These are phyloP conservation scores for Myriosclerotinia duriaeana DNA, from an alignment of 2,329 filamentous ascomycete species.

Conservation along the genomic window DNA sequence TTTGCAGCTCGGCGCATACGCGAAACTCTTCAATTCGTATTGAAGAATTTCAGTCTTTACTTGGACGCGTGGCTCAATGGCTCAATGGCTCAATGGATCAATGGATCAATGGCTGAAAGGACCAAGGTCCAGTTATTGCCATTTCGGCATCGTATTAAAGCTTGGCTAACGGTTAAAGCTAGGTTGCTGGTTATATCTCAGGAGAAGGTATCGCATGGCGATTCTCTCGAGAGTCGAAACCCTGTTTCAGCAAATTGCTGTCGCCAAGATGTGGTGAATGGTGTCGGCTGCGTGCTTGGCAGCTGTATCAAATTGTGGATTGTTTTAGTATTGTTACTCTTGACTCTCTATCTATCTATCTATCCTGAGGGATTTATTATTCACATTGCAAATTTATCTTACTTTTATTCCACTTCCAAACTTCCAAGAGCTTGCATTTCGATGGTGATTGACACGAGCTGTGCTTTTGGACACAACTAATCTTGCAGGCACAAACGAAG, in stretches of 20 bases:
- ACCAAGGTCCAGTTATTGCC: neutral
- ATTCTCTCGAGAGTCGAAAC: too few species aligned
- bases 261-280: constrained; percentile 11
- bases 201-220: neutral
- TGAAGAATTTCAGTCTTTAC: neutral
- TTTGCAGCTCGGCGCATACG: constrained; percentile 3
- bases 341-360: too few species aligned
- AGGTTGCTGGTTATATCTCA: neutral
- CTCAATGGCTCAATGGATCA: neutral
- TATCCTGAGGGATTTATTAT: neutral
- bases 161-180: neutral
- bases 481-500: constrained; percentile 14
- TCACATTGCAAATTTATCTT: constrained; percentile 2
- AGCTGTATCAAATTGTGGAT: constrained; percentile 10
- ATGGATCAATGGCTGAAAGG: neutral
- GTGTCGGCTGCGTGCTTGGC: constrained; percentile 19
- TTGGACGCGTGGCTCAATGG: neutral
- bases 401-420: neutral
- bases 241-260: constrained; percentile 4
- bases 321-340: neutral
- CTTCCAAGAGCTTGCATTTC: neutral
- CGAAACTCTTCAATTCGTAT: neutral
- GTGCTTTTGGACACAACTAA: constrained; percentile 3
- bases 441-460: neutral
- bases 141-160: neutral